Evolutionary conservation across 176 grass and related monocot species (phyloP).

Genomic region (Oryza punctata): DNA sequence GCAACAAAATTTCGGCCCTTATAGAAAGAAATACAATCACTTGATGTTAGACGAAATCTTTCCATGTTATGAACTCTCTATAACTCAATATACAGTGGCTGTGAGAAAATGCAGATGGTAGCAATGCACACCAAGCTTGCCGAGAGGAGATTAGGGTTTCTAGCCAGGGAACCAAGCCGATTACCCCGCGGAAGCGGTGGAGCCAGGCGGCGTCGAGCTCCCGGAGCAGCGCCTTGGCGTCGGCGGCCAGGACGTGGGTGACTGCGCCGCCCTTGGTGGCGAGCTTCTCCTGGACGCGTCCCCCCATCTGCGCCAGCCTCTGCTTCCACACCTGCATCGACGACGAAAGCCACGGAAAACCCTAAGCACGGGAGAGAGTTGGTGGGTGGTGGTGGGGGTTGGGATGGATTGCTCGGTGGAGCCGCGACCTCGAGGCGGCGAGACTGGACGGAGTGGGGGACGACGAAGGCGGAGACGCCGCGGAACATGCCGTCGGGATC

Average conservation of each 20-base stretch:
- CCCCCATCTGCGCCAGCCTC: conserved; percentile 86
- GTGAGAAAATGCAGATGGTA: conserved; percentile 18
- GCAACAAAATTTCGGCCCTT: background rate
- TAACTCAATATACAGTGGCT: background rate
- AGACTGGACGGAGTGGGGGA: conserved; percentile 54
- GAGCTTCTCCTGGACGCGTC: conserved; percentile 45
- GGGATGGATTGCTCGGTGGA: background rate
- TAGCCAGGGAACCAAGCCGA: background rate
- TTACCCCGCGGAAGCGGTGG: conserved; percentile 66
- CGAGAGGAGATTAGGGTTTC: background rate
- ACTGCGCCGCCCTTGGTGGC: conserved; percentile 49
- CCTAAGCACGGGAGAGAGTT: background rate
- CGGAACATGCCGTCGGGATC: conserved; percentile 79
- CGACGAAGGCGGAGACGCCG: conserved; percentile 70
- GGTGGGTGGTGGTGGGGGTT: background rate
- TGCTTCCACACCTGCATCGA: conserved; percentile 77
- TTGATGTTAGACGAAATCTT: background rate
- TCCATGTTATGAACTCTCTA: background rate
- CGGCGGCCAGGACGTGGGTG: conserved; percentile 70
- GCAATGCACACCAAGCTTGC: background rate
- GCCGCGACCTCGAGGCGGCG: conserved; percentile 69
- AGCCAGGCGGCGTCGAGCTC: conserved; percentile 57
- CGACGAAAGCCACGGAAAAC: background rate
- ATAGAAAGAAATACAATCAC: background rate
- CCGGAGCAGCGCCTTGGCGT: conserved; percentile 59